These are phyloP conservation scores for Laetiporus sulphureus DNA, from an alignment of 1,284 basidiomycete species.

Conservation along the genomic window DNA sequence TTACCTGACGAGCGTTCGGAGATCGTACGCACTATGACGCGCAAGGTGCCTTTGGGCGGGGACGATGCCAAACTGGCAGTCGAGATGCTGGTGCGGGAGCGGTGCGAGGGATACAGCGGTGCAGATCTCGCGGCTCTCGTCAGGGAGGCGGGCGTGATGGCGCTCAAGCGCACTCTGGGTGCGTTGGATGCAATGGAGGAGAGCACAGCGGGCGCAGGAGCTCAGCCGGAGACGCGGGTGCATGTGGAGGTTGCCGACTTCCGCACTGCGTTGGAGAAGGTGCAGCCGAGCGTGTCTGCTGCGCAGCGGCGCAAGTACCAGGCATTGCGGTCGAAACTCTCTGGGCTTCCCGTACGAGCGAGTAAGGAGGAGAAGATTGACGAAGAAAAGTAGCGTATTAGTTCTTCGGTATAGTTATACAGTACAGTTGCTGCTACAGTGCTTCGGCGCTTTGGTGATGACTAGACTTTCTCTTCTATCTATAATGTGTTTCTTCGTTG, in stretches of 20 bases:
- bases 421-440: neutral
- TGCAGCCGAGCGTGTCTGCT: slow-evolving; percentile 80
- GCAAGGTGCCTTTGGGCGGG: slow-evolving; percentile 63
- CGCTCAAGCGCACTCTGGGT: slow-evolving; percentile 69
- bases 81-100: slow-evolving; percentile 46
- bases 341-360: slow-evolving; percentile 61
- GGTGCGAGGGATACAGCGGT: slow-evolving; percentile 83
- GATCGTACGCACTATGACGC: slow-evolving; percentile 73
- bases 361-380: slow-evolving; percentile 13
- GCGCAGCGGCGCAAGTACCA: slow-evolving; percentile 81
- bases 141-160: slow-evolving; percentile 84
- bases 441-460: neutral
- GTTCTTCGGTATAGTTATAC: neutral
- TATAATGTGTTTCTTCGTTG: no score
- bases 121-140: slow-evolving; percentile 86
- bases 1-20: slow-evolving; percentile 73
- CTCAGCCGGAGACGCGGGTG: slow-evolving; percentile 23
- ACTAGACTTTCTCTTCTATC: neutral
- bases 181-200: slow-evolving; percentile 51
- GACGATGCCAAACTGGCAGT: slow-evolving; percentile 28
- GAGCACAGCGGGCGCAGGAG: slow-evolving; percentile 3
- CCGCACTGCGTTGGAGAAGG: slow-evolving; percentile 68
- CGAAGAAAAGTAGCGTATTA: slow-evolving; percentile 6
- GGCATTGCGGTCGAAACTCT: slow-evolving; percentile 69
- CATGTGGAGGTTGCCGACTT: slow-evolving; percentile 68